These are phyloP conservation scores for Kitagawia praeruptora DNA, from an alignment of 129 eudicot genomes.

Conservation along the genomic window DNA sequence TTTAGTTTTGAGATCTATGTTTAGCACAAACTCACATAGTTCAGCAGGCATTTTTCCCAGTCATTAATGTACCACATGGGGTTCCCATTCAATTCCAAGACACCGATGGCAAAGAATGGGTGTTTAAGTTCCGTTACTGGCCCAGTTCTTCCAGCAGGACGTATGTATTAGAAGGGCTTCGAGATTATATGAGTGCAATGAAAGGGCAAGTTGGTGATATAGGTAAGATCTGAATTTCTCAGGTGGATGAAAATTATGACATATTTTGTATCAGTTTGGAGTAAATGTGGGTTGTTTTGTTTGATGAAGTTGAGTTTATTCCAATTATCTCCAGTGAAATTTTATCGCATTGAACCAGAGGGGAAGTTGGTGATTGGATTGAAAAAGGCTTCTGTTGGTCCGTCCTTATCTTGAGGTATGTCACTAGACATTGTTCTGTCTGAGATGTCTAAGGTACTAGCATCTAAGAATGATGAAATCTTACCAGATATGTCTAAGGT, in stretches of 20 bases:
- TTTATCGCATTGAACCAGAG: constrained; percentile 52
- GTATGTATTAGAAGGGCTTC: constrained; percentile 62
- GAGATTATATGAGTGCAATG: constrained; percentile 41
- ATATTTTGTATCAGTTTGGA: background rate
- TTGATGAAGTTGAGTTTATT: background rate
- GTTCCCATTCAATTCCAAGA: constrained; percentile 39
- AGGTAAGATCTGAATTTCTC: constrained; percentile 25
- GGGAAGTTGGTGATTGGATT: constrained; percentile 48
- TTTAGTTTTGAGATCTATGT: background rate
- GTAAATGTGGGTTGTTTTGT: background rate
- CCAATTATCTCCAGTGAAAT: constrained; percentile 37
- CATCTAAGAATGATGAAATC: background rate
- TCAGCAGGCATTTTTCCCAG: constrained; percentile 53
- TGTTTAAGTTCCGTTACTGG: constrained; percentile 45
- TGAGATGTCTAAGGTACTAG: background rate
- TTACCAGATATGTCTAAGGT: background rate
- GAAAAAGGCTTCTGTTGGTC: constrained; percentile 31
- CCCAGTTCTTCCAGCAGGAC: constrained; percentile 33
- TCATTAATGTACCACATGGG: constrained; percentile 37
- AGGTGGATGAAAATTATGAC: constrained; percentile 4
- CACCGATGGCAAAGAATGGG: constrained; percentile 56
- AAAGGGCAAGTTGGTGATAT: constrained; percentile 61
- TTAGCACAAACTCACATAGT: background rate
- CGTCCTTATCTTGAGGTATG: constrained; percentile 21
- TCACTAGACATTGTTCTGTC: background rate